Evolutionary conservation across 306 rosid species (phyloP).

Genomic region (Begonia peltatifolia): DNA sequence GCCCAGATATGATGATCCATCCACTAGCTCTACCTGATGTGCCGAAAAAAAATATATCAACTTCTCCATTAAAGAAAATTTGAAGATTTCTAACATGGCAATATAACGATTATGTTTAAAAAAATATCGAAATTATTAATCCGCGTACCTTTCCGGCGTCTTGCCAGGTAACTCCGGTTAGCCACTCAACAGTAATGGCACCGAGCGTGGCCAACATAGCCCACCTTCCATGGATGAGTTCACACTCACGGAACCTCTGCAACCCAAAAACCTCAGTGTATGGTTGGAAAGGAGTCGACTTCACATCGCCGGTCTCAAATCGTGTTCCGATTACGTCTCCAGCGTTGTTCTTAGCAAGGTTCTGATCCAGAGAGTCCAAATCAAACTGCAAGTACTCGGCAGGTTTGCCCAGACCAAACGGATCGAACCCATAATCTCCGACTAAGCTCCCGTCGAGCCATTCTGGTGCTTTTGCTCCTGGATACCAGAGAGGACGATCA

Average conservation of each 20-base stretch:
- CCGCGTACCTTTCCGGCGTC: slow-evolving; percentile 79
- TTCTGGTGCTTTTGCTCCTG: slow-evolving; percentile 76
- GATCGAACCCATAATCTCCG: slow-evolving; percentile 88
- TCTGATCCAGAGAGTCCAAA: slow-evolving; percentile 72
- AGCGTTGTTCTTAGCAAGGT: slow-evolving; percentile 59
- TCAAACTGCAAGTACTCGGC: slow-evolving; percentile 80
- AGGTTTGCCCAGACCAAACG: slow-evolving; percentile 77
- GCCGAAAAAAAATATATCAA: neutral
- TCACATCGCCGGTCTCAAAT: slow-evolving; percentile 44
- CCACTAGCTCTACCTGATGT: slow-evolving; percentile 75
- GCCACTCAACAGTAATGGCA: slow-evolving; percentile 66
- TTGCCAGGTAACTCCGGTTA: slow-evolving; percentile 78
- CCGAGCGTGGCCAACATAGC: slow-evolving; percentile 97
- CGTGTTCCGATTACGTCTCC: slow-evolving; percentile 63
- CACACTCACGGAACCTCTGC: slow-evolving; percentile 91
- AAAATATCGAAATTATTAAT: no score
- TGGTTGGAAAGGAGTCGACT: slow-evolving; percentile 86
- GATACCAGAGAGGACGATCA: slow-evolving; percentile 73
- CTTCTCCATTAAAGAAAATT: no score
- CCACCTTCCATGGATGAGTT: slow-evolving; percentile 92
- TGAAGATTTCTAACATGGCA: neutral
- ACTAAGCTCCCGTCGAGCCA: slow-evolving; percentile 74
- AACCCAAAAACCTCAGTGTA: slow-evolving; percentile 78
- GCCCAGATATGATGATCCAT: slow-evolving; percentile 86
- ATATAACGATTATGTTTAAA: neutral